phyloP scores from a whole-genome alignment of 2,329 filamentous ascomycete genomes.

The Diplodia sapinea region DNA sequence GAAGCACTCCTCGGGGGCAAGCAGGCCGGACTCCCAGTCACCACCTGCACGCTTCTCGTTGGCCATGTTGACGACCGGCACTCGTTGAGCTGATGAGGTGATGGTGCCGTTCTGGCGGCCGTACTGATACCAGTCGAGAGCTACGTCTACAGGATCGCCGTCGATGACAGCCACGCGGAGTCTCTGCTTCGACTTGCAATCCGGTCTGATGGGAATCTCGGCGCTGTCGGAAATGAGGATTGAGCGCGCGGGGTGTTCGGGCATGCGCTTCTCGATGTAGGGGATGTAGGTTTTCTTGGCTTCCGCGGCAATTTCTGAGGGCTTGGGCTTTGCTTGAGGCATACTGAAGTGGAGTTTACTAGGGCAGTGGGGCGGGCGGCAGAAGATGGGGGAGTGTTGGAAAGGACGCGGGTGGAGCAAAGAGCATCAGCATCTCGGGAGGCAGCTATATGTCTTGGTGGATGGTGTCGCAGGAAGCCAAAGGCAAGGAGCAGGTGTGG shows the following conservation, averaged over 20 bases:
- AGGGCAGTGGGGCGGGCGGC: neutral
- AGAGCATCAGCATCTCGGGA: constrained; percentile 7
- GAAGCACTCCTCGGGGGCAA: constrained; percentile 73
- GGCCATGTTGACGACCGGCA: constrained; percentile 74
- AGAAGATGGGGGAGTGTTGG: neutral
- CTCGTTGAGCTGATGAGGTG: constrained; percentile 38
- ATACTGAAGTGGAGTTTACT: constrained; percentile 46
- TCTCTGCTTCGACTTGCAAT: constrained; percentile 50
- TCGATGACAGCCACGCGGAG: constrained; percentile 54
- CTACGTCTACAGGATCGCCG: constrained; percentile 56
- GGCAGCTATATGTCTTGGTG: constrained; percentile 20
- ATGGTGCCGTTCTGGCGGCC: constrained; percentile 38
- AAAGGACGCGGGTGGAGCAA: neutral
- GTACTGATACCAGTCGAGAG: constrained; percentile 63
- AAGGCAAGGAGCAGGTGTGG: constrained; percentile 29
- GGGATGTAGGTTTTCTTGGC: constrained; percentile 75
- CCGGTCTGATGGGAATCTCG: constrained; percentile 52
- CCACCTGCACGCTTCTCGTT: constrained; percentile 78
- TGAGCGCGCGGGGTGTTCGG: constrained; percentile 63
- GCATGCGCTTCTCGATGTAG: constrained; percentile 63
- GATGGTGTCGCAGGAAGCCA: constrained; percentile 25
- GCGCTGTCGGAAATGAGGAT: constrained; percentile 58
- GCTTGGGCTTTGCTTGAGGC: constrained; percentile 66
- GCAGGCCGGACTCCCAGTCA: constrained; percentile 74
- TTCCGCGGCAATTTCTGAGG: constrained; percentile 73